phyloP scores from a whole-genome alignment of 2,329 filamentous ascomycete genomes.

The Talaromyces atroroseus region DNA sequence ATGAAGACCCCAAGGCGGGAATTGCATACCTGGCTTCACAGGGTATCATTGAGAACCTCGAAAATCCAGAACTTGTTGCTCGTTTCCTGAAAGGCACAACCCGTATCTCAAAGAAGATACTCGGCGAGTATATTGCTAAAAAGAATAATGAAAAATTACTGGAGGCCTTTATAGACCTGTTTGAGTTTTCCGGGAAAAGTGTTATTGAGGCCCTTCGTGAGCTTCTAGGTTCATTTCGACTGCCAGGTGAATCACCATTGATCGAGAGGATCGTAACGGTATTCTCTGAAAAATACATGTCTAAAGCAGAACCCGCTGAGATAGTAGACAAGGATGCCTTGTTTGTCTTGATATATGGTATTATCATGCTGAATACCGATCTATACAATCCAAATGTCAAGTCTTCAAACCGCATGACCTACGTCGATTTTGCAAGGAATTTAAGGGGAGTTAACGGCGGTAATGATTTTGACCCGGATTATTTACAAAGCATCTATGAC shows the following conservation, averaged over 20 bases:
- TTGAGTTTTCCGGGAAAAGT: slow-evolving; percentile 79
- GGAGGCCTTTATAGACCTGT: slow-evolving; percentile 75
- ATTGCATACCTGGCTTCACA: slow-evolving; percentile 79
- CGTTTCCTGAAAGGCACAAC: slow-evolving; percentile 81
- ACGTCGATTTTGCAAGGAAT: slow-evolving; percentile 77
- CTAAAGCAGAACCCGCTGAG: slow-evolving; percentile 62
- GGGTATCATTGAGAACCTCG: slow-evolving; percentile 73
- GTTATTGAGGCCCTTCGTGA: slow-evolving; percentile 85
- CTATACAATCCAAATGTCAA: slow-evolving; percentile 88
- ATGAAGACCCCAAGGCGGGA: slow-evolving; percentile 86
- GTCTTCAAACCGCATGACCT: slow-evolving; percentile 72
- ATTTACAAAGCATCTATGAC: slow-evolving; percentile 79
- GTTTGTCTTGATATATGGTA: slow-evolving; percentile 88
- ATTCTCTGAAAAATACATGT: slow-evolving; percentile 81
- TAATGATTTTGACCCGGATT: slow-evolving; percentile 76
- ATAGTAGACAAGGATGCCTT: slow-evolving; percentile 82
- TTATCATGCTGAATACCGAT: slow-evolving; percentile 96
- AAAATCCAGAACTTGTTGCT: slow-evolving; percentile 73
- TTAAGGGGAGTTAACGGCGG: slow-evolving; percentile 84
- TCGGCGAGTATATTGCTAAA: slow-evolving; percentile 92
- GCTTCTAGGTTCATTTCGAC: slow-evolving; percentile 83
- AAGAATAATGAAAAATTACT: slow-evolving; percentile 80
- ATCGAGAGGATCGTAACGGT: slow-evolving; percentile 88
- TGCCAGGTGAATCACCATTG: slow-evolving; percentile 86
- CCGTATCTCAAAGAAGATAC: slow-evolving; percentile 78